Evolutionary conservation across 257 asterid genomes (phyloP), one percentile per base, ranked within the genome.

Genomic region (Ocimum tenuiflorum): DNA sequence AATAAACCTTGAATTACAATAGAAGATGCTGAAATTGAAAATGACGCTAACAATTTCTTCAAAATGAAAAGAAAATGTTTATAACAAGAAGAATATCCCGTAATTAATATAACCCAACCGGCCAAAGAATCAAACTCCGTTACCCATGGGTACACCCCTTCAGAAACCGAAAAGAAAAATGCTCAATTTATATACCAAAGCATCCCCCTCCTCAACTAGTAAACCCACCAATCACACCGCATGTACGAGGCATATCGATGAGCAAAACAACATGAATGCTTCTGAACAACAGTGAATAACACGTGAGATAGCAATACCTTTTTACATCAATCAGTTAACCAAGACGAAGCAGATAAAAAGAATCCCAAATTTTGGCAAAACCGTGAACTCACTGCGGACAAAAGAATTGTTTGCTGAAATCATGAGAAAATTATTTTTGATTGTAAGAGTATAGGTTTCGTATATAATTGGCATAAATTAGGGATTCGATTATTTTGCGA

Each of bases 401-500:
- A 15, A 1, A 10, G n/a, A 6, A n/a, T 18, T 31, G 63, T 41
- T 20, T 42, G 38, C 60, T 41, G 52, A 59, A 33, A 73, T 55
- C 22, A 11, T 15, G 66, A 31, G 74, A 48, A 20, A 20, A 11
- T 62, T 35, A 12, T 18, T 4, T 43, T 69, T 36, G 60, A 62
- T 14, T 31, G 59, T 13, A 36, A 6, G 17, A 33, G 51, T 52
- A 20, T 29, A 36, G 38, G 41, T 43, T 62, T 63, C 50, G n/a
- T 19, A 18, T 31, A 36, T 36, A 54, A 31, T 61, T 52, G 56
- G 36, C 27, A 22, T 9, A 63, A 43, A 71, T 63, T 72, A 45
- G 72, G 72, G 72, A 55, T 63, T 56, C 20, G 67, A 50, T 13
- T 42, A 42, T 11, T 36, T 36, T 42, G 3, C 31, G 31, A n/a